phyloP scores from a whole-genome alignment of 2,329 filamentous ascomycete genomes.

The Colletotrichum costaricense region DNA sequence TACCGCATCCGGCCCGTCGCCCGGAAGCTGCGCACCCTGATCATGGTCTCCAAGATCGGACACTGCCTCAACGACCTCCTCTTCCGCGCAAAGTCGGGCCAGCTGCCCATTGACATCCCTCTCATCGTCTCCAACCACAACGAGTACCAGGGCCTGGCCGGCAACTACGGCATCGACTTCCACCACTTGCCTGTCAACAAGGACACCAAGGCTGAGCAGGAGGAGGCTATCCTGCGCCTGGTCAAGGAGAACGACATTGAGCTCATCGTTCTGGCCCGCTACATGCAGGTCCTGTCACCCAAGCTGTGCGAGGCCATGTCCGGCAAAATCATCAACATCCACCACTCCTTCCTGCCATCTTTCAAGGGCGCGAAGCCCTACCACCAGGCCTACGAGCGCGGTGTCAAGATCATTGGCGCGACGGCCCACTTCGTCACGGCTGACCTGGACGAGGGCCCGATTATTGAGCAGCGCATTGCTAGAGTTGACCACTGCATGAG shows the following conservation, averaged over 20 bases:
- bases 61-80: constrained; percentile 88
- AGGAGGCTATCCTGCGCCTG: constrained; percentile 76
- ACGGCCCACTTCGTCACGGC: constrained; percentile 89
- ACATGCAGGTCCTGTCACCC: constrained; percentile 88
- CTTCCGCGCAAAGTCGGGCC: constrained; percentile 80
- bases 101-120: constrained; percentile 80
- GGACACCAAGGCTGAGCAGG: constrained; percentile 82
- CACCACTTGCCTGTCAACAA: constrained; percentile 83
- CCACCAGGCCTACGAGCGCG: constrained; percentile 87
- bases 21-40: constrained; percentile 79
- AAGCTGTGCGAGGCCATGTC: constrained; percentile 82
- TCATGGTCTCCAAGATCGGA: constrained; percentile 92
- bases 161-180: constrained; percentile 82
- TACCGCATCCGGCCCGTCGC: constrained; percentile 77
- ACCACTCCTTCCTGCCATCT: constrained; percentile 86
- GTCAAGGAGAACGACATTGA: constrained; percentile 77
- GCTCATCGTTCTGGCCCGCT: constrained; percentile 83
- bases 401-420: constrained; percentile 89
- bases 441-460: constrained; percentile 86
- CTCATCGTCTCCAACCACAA: constrained; percentile 86
- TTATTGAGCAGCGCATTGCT: constrained; percentile 86
- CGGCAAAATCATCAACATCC: constrained; percentile 91
- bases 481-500: constrained; percentile 82
- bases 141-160: constrained; percentile 76
- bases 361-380: constrained; percentile 93